A percentile compares a stretch with the other conserved stretches of the same genome.
Evolutionary conservation across 2,329 filamentous ascomycete genomes (phyloP).

Genomic region (Paecilomyces dactylethromorphus): DNA sequence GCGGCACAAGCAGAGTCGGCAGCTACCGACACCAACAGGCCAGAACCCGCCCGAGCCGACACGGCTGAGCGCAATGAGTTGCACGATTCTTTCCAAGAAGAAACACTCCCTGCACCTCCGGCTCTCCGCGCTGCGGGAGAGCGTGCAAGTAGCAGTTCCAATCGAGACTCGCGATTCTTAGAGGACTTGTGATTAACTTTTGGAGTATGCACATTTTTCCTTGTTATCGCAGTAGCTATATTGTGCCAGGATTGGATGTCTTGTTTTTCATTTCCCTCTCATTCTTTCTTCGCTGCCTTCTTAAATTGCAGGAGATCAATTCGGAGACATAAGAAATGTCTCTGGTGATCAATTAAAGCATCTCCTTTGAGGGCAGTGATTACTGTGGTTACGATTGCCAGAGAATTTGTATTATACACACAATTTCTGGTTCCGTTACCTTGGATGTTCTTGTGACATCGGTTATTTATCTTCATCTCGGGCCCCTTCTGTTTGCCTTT

Average conservation of each 20-base stretch:
- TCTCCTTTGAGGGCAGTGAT: neutral
- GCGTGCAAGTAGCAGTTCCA: conserved; percentile 15
- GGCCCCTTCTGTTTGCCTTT: neutral
- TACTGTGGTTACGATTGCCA: neutral
- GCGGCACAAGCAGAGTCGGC: conserved; percentile 3
- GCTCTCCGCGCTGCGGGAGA: conserved; percentile 11
- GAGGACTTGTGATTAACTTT: conserved; percentile 25
- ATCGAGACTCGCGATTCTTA: conserved; percentile 29
- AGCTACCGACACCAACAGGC: conserved; percentile 6
- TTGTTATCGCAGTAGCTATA: neutral
- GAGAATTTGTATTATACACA: neutral
- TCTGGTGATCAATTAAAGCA: neutral
- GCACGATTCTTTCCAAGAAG: conserved; percentile 22
- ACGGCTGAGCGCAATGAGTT: conserved; percentile 17
- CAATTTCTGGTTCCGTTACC: neutral
- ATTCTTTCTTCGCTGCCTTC: neutral
- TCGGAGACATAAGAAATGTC: too few relatives aligned
- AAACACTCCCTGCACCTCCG: conserved; percentile 23
- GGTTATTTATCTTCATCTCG: neutral
- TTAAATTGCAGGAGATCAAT: neutral
- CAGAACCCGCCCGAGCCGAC: conserved; percentile 5
- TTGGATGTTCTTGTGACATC: neutral
- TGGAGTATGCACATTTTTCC: neutral
- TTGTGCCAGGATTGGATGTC: neutral
- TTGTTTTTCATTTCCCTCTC: neutral